Conservation (phyloP, 1,284 basidiomycete genomes). For the Sanghuangporus baumii region DNA sequence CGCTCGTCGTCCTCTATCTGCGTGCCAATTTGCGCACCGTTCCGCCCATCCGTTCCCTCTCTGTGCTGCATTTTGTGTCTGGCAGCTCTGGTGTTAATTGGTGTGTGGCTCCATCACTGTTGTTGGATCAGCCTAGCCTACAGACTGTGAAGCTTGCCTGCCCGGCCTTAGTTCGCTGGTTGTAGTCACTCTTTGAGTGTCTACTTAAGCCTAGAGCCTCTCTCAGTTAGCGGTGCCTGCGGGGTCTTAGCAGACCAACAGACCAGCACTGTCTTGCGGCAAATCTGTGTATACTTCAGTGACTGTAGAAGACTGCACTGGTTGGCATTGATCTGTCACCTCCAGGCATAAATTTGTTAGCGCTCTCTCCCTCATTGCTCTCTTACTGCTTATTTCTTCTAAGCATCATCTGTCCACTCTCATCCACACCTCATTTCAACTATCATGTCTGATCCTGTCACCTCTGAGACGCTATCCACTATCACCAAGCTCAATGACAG, state of each 20-base stretch:
- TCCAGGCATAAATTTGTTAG: neutral
- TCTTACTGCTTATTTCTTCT: neutral
- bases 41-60: neutral
- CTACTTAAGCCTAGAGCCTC: conserved; percentile 2
- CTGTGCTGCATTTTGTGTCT: neutral
- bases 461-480: neutral
- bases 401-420: neutral
- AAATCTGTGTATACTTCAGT: neutral
- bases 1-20: neutral
- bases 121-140: no score
- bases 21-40: neutral
- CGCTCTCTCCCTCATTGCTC: neutral
- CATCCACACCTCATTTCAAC: neutral
- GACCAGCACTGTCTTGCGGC: conserved; percentile 8
- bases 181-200: neutral
- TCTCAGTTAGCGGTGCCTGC: neutral
- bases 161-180: neutral
- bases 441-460: neutral
- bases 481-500: neutral
- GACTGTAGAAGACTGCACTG: no score
- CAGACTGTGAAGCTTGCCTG: neutral
- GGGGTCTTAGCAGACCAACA: conserved; percentile 1
- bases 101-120: no score
- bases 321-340: no score
- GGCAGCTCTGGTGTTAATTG: neutral